Percentiles rank a stretch among this genome's conserved stretches.
These are phyloP conservation scores for Pistacia vera DNA, from an alignment of 345 rosid genomes.

Conservation along the genomic window DNA sequence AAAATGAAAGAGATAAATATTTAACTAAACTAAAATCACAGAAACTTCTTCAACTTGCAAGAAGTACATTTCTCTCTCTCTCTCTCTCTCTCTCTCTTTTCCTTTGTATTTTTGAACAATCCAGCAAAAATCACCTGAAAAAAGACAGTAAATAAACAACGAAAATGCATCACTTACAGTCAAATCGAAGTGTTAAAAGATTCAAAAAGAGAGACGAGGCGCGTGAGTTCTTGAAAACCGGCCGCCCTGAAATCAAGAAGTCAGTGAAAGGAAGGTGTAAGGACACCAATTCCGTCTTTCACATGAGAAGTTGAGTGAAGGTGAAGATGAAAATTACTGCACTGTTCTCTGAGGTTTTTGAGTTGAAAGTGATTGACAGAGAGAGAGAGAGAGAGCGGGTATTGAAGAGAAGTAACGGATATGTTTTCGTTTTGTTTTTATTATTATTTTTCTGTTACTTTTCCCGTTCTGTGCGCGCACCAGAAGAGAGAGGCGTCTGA, in stretches of 20 bases:
- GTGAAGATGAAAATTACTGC: background rate
- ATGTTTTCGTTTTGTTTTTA: slow-evolving; percentile 21
- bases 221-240: background rate
- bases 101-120: background rate
- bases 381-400: background rate
- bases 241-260: slow-evolving; percentile 12
- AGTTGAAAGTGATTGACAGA: background rate
- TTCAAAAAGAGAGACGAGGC: background rate
- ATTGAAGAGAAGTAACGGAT: slow-evolving; percentile 43
- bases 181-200: background rate
- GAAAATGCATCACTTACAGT: slow-evolving; percentile 15
- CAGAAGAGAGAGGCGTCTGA: background rate
- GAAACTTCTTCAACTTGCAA: slow-evolving; percentile 6
- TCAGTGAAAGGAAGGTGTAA: background rate
- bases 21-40: background rate
- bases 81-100: background rate
- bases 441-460: slow-evolving; percentile 12
- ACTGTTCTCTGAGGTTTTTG: background rate
- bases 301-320: background rate
- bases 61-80: background rate
- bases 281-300: background rate
- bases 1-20: background rate
- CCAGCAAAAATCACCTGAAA: slow-evolving; percentile 22
- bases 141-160: background rate
- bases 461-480: slow-evolving; percentile 17